A percentile compares a stretch with the other conserved stretches of the same genome.
These are phyloP conservation scores for Pelargonium exstipulatum DNA, from an alignment of 441 rosid genomes.

Conservation along the genomic window DNA sequence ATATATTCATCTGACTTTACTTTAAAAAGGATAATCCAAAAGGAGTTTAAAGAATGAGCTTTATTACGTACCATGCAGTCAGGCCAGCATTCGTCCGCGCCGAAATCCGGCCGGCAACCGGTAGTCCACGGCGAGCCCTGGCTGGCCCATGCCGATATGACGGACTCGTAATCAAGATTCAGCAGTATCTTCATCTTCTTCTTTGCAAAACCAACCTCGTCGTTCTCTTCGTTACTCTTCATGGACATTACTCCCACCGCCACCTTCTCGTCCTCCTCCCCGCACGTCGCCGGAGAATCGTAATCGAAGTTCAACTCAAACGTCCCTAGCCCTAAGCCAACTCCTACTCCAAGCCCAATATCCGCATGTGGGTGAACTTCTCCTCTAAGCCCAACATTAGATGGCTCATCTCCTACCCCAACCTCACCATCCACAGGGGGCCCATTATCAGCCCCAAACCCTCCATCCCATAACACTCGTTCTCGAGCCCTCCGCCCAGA, in stretches of 20 bases:
- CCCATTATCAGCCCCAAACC: slow-evolving; percentile 47
- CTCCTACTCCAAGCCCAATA: too few species aligned
- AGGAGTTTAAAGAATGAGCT: background rate
- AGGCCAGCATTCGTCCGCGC: slow-evolving; percentile 43
- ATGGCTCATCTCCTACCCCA: too few species aligned
- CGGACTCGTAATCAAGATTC: slow-evolving; percentile 59
- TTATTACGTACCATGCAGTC: slow-evolving; percentile 42
- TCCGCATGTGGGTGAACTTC: too few species aligned
- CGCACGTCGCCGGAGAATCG: slow-evolving; percentile 41
- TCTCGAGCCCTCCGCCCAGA: slow-evolving; percentile 67
- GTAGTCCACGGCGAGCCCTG: slow-evolving; percentile 71
- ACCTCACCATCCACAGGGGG: too few species aligned
- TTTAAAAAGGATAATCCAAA: background rate
- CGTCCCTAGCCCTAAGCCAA: too few species aligned
- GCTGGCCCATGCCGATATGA: slow-evolving; percentile 63
- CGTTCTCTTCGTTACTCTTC: slow-evolving; percentile 10
- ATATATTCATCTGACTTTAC: background rate
- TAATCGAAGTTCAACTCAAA: slow-evolving; percentile 65
- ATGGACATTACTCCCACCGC: slow-evolving; percentile 3
- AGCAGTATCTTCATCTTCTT: slow-evolving; percentile 39
- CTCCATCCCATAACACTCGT: slow-evolving; percentile 58
- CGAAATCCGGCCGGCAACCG: slow-evolving; percentile 60
- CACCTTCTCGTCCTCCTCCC: slow-evolving; percentile 36
- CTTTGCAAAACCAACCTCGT: slow-evolving; percentile 20
- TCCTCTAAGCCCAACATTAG: too few species aligned